Evolutionary conservation across 2,329 filamentous ascomycete species (phyloP), one percentile per base, ranked within the genome.

Genomic region (Cladorrhinum sp.): DNA sequence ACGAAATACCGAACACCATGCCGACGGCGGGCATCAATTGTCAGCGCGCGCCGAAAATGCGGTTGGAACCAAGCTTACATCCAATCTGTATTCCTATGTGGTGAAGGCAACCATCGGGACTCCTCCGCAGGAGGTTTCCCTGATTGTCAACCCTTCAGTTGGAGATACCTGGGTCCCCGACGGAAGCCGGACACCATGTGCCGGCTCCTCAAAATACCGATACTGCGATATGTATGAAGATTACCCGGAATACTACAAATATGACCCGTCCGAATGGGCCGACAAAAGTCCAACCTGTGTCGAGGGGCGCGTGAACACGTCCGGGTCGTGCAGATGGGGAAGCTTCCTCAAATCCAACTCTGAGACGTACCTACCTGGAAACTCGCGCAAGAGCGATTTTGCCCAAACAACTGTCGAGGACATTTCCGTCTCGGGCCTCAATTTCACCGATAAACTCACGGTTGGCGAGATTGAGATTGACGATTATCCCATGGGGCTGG

Each of bases 161-260:
- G 56, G 65, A 12, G 60, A 69, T 36, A 71, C 72, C 2, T 74
- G 72, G 72, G 67, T 73, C 14, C 62, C 65, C 16, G 68, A 71
- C 52, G 58, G 66, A 6, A 58, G 62, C 20, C 62, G 62, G 5
- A 3, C 0, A 2, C 7, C 1, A 60, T 55, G 66, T 65, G 59
- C 54, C 28, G 60, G 59, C 42, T 8, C 50, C 4, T 42, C 51
- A 51, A 60, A 59, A 59, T 54, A 60, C 50, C 5, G 30, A 9
- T 60, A 58, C 23, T 46, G 12, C 24, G 49, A 56, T 9, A 16
- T 58, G 14, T 52, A 62, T 2, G 53, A 57, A 9, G 24, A 60
- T n/a, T 14, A 26, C 2, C 42, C 42, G 2, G 30, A 62, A 42
- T 56, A 54, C 30, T 51, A 55, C 14, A 36, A 52, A 24, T 51